These are phyloP conservation scores for Craspedostauros australis DNA, from an alignment of 108 stramenopile species.

Conservation along the genomic window DNA sequence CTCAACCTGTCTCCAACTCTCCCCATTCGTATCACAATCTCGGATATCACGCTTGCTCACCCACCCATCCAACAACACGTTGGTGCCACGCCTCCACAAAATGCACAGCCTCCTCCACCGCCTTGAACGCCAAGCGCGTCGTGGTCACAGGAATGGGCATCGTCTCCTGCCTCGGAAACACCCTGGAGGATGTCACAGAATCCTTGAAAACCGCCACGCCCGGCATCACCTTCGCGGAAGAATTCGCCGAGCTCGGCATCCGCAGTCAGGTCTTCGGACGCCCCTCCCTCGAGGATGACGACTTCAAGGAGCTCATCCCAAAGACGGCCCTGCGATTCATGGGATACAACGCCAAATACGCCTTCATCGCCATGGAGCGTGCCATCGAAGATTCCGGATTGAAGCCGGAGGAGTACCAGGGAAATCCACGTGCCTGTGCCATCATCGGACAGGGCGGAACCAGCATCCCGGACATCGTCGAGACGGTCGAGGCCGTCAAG, in stretches of 20 bases:
- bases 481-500: slow-evolving; percentile 84
- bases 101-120: slow-evolving; percentile 11
- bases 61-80: too few species aligned
- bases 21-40: too few species aligned
- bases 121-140: slow-evolving; percentile 57
- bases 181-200: slow-evolving; percentile 78
- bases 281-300: slow-evolving; percentile 62
- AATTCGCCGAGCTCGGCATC: slow-evolving; percentile 85
- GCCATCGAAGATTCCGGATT: slow-evolving; percentile 79
- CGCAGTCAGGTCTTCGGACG: slow-evolving; percentile 77
- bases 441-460: slow-evolving; percentile 93
- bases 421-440: slow-evolving; percentile 80
- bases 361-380: slow-evolving; percentile 81
- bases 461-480: slow-evolving; percentile 85
- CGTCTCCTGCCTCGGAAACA: slow-evolving; percentile 86
- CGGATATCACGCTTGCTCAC: too few species aligned
- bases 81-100: too few species aligned
- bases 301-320: slow-evolving; percentile 84
- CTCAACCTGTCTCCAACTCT: too few species aligned
- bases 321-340: slow-evolving; percentile 76
- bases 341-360: slow-evolving; percentile 87
- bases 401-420: slow-evolving; percentile 76
- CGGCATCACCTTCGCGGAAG: slow-evolving; percentile 64
- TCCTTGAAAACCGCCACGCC: slow-evolving; percentile 44
- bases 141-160: slow-evolving; percentile 94